These are phyloP conservation scores for Erysimum cheiranthoides DNA, from an alignment of 345 rosid genomes.

Conservation along the genomic window DNA sequence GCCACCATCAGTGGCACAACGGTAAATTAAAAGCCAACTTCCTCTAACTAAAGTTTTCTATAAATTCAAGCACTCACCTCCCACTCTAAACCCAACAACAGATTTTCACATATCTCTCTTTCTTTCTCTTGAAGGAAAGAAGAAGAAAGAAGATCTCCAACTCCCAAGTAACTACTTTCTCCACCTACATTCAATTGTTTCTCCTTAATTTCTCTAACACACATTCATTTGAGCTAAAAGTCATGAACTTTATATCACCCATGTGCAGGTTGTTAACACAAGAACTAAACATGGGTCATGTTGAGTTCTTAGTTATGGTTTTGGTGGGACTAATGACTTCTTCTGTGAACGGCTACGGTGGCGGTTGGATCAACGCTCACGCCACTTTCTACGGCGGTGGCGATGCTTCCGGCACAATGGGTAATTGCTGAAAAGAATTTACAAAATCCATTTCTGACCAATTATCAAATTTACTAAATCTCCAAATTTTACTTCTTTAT, in stretches of 20 bases:
- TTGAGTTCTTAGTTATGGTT: conserved; percentile 24
- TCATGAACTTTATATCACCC: not conserved
- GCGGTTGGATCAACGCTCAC: conserved; percentile 75
- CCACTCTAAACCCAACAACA: conserved; percentile 23
- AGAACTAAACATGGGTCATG: conserved; percentile 23
- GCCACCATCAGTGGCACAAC: conserved; percentile 39
- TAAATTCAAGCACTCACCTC: conserved; percentile 34
- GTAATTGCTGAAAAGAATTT: conserved; percentile 52
- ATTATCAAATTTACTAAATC: not conserved
- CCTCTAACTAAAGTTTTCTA: conserved; percentile 33
- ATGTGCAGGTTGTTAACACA: conserved; percentile 33
- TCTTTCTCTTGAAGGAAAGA: conserved; percentile 23
- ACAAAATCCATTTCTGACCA: not conserved
- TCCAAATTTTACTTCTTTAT: not conserved
- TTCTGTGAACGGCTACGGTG: conserved; percentile 49
- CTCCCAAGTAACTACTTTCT: conserved; percentile 32
- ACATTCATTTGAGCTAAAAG: conserved; percentile 16
- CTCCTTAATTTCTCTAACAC: not conserved
- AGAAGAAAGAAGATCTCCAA: conserved; percentile 16
- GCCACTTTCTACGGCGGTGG: conserved; percentile 94
- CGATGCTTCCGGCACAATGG: conserved; percentile 94
- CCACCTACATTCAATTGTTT: conserved; percentile 11
- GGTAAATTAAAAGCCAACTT: conserved; percentile 36
- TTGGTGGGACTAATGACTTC: conserved; percentile 37
- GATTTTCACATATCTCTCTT: conserved; percentile 10